Evolutionary conservation across 108 stramenopile species (phyloP).

Genomic region (Aurantiochytrium sp.): DNA sequence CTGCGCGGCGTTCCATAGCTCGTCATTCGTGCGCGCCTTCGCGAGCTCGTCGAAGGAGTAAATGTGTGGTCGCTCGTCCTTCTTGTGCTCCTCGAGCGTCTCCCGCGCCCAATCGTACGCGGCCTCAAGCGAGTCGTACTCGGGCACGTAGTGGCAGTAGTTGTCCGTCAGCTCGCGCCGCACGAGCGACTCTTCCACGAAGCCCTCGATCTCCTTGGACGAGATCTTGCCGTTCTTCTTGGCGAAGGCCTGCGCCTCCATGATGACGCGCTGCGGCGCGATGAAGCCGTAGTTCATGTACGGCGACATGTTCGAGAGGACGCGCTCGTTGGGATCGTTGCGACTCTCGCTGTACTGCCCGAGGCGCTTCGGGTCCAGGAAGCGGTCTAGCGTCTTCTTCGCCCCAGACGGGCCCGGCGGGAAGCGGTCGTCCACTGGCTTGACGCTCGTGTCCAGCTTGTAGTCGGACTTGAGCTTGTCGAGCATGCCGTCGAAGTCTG

Average conservation of each 20-base stretch:
- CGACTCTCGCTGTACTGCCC: constrained; percentile 71
- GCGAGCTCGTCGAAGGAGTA: constrained; percentile 81
- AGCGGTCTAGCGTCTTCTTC: constrained; percentile 66
- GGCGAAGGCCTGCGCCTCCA: constrained; percentile 65
- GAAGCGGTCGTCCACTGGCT: constrained; percentile 51
- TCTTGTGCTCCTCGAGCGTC: constrained; percentile 71
- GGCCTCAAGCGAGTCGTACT: constrained; percentile 78
- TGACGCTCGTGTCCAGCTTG: constrained; percentile 60
- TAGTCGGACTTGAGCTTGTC: constrained; percentile 40
- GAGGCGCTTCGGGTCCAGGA: constrained; percentile 53
- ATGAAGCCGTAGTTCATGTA: constrained; percentile 81
- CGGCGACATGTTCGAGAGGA: constrained; percentile 76
- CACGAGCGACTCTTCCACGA: constrained; percentile 89
- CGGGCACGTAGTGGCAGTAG: constrained; percentile 80
- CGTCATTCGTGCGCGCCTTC: constrained; percentile 80
- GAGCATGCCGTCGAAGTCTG: constrained; percentile 31
- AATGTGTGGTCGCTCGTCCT: constrained; percentile 74
- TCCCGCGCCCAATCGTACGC: constrained; percentile 86
- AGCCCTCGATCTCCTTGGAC: constrained; percentile 70
- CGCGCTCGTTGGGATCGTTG: constrained; percentile 83
- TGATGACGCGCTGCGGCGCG: constrained; percentile 71
- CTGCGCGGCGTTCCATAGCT: constrained; percentile 98
- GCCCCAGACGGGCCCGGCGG: constrained; percentile 70
- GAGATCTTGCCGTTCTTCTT: constrained; percentile 46
- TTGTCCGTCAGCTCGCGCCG: constrained; percentile 94